phyloP scores from a whole-genome alignment of 2,329 filamentous ascomycete genomes.

The Pseudogymnoascus sp. region DNA sequence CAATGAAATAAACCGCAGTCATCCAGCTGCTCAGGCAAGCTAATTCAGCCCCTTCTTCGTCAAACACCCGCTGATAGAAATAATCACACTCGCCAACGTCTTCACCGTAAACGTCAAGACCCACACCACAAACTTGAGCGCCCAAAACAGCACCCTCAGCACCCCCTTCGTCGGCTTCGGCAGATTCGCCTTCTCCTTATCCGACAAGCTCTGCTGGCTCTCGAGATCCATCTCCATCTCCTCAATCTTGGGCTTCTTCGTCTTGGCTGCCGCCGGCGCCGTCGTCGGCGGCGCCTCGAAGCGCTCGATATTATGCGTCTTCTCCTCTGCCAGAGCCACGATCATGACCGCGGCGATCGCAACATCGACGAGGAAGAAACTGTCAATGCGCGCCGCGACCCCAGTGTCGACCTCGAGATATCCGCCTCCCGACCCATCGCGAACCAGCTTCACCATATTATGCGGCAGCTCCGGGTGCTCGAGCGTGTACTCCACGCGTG shows the following conservation, averaged over 20 bases:
- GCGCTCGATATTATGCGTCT: slow-evolving; percentile 40
- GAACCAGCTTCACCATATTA: slow-evolving; percentile 51
- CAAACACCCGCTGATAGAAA: slow-evolving; percentile 43
- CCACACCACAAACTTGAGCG: slow-evolving; percentile 53
- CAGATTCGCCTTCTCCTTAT: slow-evolving; percentile 30
- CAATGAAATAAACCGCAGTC: background rate
- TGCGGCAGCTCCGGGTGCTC: slow-evolving; percentile 55
- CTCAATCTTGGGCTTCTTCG: slow-evolving; percentile 38
- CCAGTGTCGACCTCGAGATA: slow-evolving; percentile 52
- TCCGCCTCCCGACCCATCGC: slow-evolving; percentile 50
- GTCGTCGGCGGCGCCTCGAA: slow-evolving; percentile 49
- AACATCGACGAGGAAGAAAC: slow-evolving; percentile 54
- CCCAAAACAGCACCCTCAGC: slow-evolving; percentile 42
- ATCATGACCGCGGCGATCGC: slow-evolving; percentile 51
- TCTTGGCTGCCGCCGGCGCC: slow-evolving; percentile 21
- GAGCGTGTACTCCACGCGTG: slow-evolving; percentile 53
- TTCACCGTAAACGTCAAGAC: slow-evolving; percentile 47
- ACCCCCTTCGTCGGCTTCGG: slow-evolving; percentile 41
- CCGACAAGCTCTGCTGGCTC: slow-evolving; percentile 40
- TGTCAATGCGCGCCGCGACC: slow-evolving; percentile 49
- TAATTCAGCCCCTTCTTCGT: slow-evolving; percentile 32
- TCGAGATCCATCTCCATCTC: slow-evolving; percentile 55
- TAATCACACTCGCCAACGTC: slow-evolving; percentile 41
- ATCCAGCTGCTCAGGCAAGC: background rate
- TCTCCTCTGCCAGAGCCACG: slow-evolving; percentile 49